Evolutionary conservation across 768 basidiomycete species (phyloP), one percentile per base, ranked within the genome.

Genomic region (Suillus placidus): DNA sequence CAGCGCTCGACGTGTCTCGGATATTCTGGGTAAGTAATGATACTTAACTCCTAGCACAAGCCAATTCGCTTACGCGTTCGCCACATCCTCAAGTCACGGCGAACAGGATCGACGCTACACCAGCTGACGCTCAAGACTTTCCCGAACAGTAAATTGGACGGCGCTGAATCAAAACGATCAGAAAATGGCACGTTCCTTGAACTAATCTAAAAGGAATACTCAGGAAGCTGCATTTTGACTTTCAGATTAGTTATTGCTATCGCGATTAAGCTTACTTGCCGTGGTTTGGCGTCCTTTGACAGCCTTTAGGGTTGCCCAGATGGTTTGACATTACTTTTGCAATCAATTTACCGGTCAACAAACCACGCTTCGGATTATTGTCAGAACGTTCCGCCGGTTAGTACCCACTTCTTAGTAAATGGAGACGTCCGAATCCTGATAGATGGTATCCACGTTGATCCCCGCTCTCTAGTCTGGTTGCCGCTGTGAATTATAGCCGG

Each of bases 391-490:
- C 6, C 54, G 6, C 32, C 54, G 54, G 52, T 57, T 9, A 57
- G 35, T 40, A 58, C 23, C 37, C 23, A 26, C 23, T 58, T 38
- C 6, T 34, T 38, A 49, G 60, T 63, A 61, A 65, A 62, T 68
- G 45, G 37, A 68, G 35, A 43, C 47, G 61, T 45, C 34, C 57
- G 37, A 63, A 43, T 69, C 65, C 54, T 60, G 42, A 63, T 65
- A 52, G 66, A 65, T 58, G 30, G 51, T 55, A 62, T 47, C 26
- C 49, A 67, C 32, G 18, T 40, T 61, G 64, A 62, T 51, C 35
- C 8, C 45, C 73, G 72, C 66, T 68, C 23, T 75, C 64, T 71
- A 67, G 0, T 64, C 26, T 70, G 43, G 57, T 71, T 40, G 35
- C 76, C 76, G 75, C 63, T 30, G 56, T 16, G 62, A 38, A 37